A percentile compares a stretch with the other conserved stretches of the same genome.
Conservation (phyloP, 2,329 filamentous ascomycete species). For the Sclerotinia nivalis region DNA sequence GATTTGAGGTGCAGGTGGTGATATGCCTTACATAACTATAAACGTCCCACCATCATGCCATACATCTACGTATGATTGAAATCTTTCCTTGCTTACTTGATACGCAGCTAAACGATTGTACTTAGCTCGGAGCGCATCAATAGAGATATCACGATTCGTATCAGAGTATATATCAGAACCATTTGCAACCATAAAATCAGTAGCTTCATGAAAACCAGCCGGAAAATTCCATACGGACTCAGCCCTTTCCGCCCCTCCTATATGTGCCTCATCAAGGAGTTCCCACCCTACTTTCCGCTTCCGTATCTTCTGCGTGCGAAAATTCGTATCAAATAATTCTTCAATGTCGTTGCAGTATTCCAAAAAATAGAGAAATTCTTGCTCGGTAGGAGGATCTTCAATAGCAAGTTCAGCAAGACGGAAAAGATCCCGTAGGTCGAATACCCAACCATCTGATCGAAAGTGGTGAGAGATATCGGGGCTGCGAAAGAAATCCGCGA, state of each 20-base stretch:
- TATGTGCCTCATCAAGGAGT: background rate
- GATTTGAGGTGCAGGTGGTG: too few relatives aligned
- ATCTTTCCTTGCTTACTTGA: background rate
- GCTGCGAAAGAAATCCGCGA: constrained; percentile 1
- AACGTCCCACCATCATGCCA: background rate
- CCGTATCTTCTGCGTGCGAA: background rate
- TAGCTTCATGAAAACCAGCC: background rate
- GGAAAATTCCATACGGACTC: background rate
- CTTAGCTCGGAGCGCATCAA: background rate
- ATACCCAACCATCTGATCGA: background rate
- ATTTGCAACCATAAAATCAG: background rate
- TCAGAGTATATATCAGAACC: background rate
- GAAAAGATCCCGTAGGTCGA: background rate
- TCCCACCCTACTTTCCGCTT: background rate
- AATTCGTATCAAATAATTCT: background rate
- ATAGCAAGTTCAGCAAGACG: background rate
- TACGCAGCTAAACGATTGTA: background rate
- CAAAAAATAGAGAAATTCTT: background rate
- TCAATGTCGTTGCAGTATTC: background rate
- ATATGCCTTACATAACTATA: background rate
- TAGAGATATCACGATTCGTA: background rate
- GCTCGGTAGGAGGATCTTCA: background rate
- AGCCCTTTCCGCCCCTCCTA: background rate
- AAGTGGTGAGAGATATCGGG: constrained; percentile 3
- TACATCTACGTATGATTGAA: constrained; percentile 1